phyloP scores from a whole-genome alignment of 495 filamentous ascomycete species.

The Evansstolkia leycettana region DNA sequence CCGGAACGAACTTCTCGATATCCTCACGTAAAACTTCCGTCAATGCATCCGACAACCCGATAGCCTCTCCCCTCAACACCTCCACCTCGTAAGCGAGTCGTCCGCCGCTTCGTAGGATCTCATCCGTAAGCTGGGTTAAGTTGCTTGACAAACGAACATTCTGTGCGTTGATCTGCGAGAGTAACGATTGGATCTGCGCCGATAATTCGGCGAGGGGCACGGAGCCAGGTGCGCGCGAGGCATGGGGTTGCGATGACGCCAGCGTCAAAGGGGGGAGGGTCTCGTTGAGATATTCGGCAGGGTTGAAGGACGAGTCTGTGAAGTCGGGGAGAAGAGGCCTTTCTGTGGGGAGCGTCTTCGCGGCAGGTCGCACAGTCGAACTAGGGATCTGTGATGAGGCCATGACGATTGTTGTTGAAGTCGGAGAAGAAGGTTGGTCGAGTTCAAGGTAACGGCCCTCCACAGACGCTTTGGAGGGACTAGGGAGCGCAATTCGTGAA shows the following conservation, averaged over 20 bases:
- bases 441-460: too few species aligned
- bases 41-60: slow-evolving; percentile 63
- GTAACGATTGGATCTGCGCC: slow-evolving; percentile 66
- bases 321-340: slow-evolving; percentile 46
- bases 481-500: too few species aligned
- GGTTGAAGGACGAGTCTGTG: slow-evolving; percentile 60
- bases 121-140: slow-evolving; percentile 82
- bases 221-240: slow-evolving; percentile 28
- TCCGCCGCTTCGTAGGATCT: slow-evolving; percentile 77
- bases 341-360: slow-evolving; percentile 43
- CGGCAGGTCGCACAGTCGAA: slow-evolving; percentile 6
- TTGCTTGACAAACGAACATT: slow-evolving; percentile 71
- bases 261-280: slow-evolving; percentile 47
- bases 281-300: slow-evolving; percentile 69
- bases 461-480: too few species aligned
- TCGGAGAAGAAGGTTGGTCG: too few species aligned
- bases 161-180: slow-evolving; percentile 80
- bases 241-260: slow-evolving; percentile 26
- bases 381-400: slow-evolving; percentile 8
- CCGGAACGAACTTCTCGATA: slow-evolving; percentile 55
- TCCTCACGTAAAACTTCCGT: slow-evolving; percentile 57
- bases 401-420: slow-evolving; percentile 6
- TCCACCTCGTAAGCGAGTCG: slow-evolving; percentile 92
- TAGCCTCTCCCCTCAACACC: slow-evolving; percentile 74
- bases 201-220: slow-evolving; percentile 67